Evolutionary conservation across 2,329 filamentous ascomycete genomes (phyloP).

Genomic region (Xylaria sp.): DNA sequence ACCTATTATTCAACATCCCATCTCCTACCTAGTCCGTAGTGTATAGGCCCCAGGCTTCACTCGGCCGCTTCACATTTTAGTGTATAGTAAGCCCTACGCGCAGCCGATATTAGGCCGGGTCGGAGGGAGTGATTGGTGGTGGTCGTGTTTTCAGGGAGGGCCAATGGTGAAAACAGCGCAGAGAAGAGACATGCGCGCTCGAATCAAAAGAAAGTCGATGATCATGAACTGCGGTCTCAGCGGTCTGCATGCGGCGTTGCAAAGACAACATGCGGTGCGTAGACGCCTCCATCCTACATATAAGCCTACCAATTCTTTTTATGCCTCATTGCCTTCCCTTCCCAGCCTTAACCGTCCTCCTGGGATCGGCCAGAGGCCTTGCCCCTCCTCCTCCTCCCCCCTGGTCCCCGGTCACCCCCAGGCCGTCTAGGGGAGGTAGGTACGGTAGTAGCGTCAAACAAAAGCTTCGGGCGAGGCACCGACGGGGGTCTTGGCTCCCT

Average conservation of each 20-base stretch:
- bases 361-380: background rate
- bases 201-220: no score
- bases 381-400: background rate
- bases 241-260: no score
- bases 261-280: no score
- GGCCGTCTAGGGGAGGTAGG: no score
- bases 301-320: background rate
- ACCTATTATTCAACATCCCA: no score
- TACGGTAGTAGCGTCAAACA: background rate
- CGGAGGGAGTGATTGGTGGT: background rate
- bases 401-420: no score
- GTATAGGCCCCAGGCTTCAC: background rate
- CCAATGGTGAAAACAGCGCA: background rate
- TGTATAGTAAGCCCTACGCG: background rate
- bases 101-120: background rate
- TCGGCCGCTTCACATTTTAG: background rate
- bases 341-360: background rate
- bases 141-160: background rate
- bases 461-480: background rate
- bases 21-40: background rate
- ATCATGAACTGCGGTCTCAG: no score
- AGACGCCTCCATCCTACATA: no score
- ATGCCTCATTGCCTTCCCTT: background rate
- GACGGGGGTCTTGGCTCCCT: background rate
- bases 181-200: no score